Percentiles rank a stretch among this genome's conserved stretches.
Evolutionary conservation across 108 stramenopile species (phyloP).

Genomic region (Nitzschia sp.): DNA sequence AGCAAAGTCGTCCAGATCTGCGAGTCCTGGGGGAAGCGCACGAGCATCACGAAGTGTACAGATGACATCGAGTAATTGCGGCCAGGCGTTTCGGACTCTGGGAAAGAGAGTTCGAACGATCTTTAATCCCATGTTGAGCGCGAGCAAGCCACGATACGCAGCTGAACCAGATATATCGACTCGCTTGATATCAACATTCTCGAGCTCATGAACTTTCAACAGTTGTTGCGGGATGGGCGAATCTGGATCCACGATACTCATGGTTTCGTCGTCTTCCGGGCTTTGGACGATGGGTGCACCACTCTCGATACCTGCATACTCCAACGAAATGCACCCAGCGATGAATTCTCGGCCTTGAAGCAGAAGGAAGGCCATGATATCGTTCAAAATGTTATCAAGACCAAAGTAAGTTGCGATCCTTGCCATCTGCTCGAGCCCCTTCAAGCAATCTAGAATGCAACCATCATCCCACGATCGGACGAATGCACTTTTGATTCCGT

Average conservation of each 20-base stretch:
- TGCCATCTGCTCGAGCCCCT: constrained; percentile 71
- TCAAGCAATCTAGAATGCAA: constrained; percentile 72
- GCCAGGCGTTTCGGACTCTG: constrained; percentile 57
- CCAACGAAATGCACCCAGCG: constrained; percentile 51
- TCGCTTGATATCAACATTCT: constrained; percentile 17
- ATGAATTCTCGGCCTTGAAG: constrained; percentile 72
- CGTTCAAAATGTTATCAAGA: constrained; percentile 61
- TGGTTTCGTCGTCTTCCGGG: constrained; percentile 33
- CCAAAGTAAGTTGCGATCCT: constrained; percentile 65
- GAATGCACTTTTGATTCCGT: constrained; percentile 76
- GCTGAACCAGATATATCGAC: constrained; percentile 62
- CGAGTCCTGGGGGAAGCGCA: constrained; percentile 67
- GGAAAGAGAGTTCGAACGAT: constrained; percentile 62
- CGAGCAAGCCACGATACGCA: constrained; percentile 73
- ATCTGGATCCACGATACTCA: constrained; percentile 44
- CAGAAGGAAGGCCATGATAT: constrained; percentile 62
- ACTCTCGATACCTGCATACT: constrained; percentile 43
- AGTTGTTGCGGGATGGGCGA: constrained; percentile 43
- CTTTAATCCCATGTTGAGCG: constrained; percentile 64
- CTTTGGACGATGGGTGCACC: constrained; percentile 35
- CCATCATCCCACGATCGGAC: constrained; percentile 84
- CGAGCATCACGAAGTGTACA: constrained; percentile 72
- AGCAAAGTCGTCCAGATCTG: constrained; percentile 84
- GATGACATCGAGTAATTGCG: constrained; percentile 61
- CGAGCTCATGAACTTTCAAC: constrained; percentile 27